Percentiles rank a stretch among this genome's conserved stretches.
These are phyloP conservation scores for Boletus rubropictus DNA, from an alignment of 768 basidiomycete genomes.

Conservation along the genomic window DNA sequence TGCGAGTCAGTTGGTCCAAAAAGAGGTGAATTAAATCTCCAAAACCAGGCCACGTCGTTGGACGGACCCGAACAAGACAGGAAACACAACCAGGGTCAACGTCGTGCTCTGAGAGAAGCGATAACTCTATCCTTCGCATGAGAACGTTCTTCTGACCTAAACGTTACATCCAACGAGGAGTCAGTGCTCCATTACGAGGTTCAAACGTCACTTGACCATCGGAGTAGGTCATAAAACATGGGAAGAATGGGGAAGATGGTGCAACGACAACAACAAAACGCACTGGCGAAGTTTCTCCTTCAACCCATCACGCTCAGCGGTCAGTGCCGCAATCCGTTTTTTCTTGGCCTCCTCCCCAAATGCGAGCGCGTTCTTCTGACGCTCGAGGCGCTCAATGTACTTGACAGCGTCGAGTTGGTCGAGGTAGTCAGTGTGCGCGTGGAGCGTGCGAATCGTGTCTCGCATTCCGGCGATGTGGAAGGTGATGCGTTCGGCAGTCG, in stretches of 20 bases:
- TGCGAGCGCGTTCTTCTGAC: conserved; percentile 32
- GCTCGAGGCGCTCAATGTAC: conserved; percentile 37
- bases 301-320: conserved; percentile 1
- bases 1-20: background rate
- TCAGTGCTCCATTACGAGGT: background rate
- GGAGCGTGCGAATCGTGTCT: background rate
- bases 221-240: background rate
- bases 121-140: conserved; percentile 4
- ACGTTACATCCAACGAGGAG: background rate
- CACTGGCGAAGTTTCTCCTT: background rate
- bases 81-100: background rate
- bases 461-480: conserved; percentile 1
- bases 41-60: background rate
- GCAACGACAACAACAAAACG: background rate
- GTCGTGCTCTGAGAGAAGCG: background rate
- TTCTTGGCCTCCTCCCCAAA: conserved; percentile 33
- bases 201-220: background rate
- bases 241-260: background rate
- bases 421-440: conserved; percentile 7
- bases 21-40: background rate
- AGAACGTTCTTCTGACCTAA: conserved; percentile 1
- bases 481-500: conserved; percentile 24
- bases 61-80: background rate
- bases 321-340: conserved; percentile 10
- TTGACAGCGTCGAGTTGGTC: conserved; percentile 15